Evolutionary conservation across 169 alveolate genomes (phyloP), one percentile per base, ranked within the genome.

Genomic region (Toxoplasma gondii): DNA sequence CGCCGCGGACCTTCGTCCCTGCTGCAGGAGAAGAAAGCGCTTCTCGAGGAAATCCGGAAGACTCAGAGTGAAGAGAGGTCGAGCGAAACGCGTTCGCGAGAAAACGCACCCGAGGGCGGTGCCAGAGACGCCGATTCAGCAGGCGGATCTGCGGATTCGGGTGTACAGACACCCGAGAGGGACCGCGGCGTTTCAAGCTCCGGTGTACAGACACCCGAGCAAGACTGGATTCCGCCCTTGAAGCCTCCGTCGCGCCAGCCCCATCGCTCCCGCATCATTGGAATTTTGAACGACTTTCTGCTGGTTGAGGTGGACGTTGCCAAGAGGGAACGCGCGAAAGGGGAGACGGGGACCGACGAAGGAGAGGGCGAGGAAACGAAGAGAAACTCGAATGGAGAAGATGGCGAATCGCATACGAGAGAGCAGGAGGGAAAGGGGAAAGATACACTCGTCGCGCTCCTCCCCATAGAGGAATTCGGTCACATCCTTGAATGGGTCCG

Each of bases 191-290:
- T 16, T 31, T 12, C 9, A 64, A 27, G 34, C 34, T 16, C 74
- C 24, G 74, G 74, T 64, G 74, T 64, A 27, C 74, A 64, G 9
- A 64, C 9, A 19, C 74, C 74, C 5, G 74, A 16, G 74, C 7
- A 64, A 64, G 39, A 74, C 45, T 74, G 84, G 84, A 34, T 74
- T 74, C 49, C 84, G 45, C 44, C 49, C 43, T 74, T 34, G 39
- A 9, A 24, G 27, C 84, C 84, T 0, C 84, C 84, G 1, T 74
- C 84, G 2, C 84, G 45, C 27, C 84, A 74, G 84, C 84, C 84
- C 27, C 84, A 74, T 74, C 84, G 84, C 10, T 74, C 49, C 43
- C 38, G 84, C 44, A 74, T 74, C 84, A 31, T 74, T 31, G 84
- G 84, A 74, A 27, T 74, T 16, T n/a, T 74, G 41, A 31, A 74